phyloP scores from a whole-genome alignment of 1,284 basidiomycete genomes.

The Sporisorium graminicola region DNA sequence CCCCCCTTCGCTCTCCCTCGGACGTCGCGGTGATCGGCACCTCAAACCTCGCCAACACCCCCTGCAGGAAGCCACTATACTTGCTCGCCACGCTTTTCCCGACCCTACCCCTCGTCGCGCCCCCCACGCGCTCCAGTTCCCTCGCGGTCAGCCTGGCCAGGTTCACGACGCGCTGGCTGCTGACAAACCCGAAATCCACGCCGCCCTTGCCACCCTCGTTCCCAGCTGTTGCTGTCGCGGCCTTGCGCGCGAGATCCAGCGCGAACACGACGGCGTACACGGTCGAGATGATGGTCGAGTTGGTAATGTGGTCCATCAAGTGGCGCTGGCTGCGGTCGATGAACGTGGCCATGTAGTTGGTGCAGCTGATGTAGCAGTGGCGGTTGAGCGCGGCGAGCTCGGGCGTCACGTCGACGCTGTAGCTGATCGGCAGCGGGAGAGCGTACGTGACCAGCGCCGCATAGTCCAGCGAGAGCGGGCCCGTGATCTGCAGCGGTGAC shows the following conservation, averaged over 20 bases:
- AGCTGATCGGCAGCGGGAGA: conserved; percentile 36
- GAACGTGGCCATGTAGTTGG: conserved; percentile 49
- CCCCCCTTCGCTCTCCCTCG: background rate
- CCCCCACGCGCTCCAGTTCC: conserved; percentile 23
- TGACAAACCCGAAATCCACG: conserved; percentile 36
- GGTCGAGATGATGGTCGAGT: conserved; percentile 28
- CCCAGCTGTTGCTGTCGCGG: background rate
- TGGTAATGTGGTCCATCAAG: conserved; percentile 32
- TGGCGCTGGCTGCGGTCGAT: conserved; percentile 25
- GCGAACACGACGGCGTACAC: conserved; percentile 42
- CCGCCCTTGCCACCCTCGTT: background rate
- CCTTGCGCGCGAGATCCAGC: conserved; percentile 25
- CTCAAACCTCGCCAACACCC: conserved; percentile 22
- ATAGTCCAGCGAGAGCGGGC: conserved; percentile 38
- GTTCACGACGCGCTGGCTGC: conserved; percentile 7
- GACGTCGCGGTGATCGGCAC: background rate
- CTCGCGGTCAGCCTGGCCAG: conserved; percentile 15
- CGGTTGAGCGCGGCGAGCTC: conserved; percentile 32
- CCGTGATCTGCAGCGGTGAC: conserved; percentile 37
- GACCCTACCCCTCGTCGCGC: background rate
- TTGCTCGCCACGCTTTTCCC: conserved; percentile 22
- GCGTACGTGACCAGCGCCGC: conserved; percentile 49
- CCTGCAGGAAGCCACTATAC: conserved; percentile 33
- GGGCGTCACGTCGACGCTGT: conserved; percentile 22
- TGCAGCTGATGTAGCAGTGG: conserved; percentile 45